These are phyloP conservation scores for Cyamopsis tetragonoloba DNA, from an alignment of 306 rosid genomes.

Conservation along the genomic window DNA sequence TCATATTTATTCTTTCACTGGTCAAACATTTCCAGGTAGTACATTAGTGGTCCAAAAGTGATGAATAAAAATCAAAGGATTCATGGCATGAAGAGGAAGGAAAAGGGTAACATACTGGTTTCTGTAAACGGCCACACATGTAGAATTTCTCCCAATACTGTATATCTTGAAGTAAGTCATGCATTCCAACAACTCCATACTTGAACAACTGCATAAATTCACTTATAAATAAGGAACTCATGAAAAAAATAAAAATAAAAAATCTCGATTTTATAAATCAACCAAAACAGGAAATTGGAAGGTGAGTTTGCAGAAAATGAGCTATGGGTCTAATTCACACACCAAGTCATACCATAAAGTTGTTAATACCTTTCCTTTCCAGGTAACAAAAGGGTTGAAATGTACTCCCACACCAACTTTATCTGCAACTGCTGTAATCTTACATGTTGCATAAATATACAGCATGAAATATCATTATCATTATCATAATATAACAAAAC, in stretches of 20 bases:
- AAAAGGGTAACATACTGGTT: slow-evolving; percentile 56
- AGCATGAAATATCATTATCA: slow-evolving; percentile 11
- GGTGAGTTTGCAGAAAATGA: slow-evolving; percentile 6
- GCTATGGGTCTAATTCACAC: slow-evolving; percentile 7
- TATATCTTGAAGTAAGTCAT: slow-evolving; percentile 73
- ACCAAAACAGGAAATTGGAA: neutral
- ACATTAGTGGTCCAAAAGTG: slow-evolving; percentile 1
- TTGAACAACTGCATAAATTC: slow-evolving; percentile 62
- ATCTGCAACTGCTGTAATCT: slow-evolving; percentile 81
- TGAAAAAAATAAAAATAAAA: neutral
- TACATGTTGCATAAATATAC: slow-evolving; percentile 28
- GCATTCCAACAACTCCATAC: slow-evolving; percentile 82
- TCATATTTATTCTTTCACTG: neutral
- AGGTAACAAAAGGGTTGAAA: slow-evolving; percentile 83
- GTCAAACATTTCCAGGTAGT: neutral
- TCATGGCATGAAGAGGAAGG: neutral
- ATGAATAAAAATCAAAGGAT: slow-evolving; percentile 11
- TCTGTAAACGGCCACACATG: slow-evolving; percentile 89
- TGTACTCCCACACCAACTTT: slow-evolving; percentile 86
- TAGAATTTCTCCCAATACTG: slow-evolving; percentile 77
- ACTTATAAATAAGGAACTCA: slow-evolving; percentile 7
- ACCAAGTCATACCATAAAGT: neutral
- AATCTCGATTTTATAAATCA: neutral
- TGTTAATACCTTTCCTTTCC: slow-evolving; percentile 71
- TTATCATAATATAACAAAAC: slow-evolving; percentile 2